phyloP scores from a whole-genome alignment of 805 yeast species.

The Wickerhamiella australiensis region DNA sequence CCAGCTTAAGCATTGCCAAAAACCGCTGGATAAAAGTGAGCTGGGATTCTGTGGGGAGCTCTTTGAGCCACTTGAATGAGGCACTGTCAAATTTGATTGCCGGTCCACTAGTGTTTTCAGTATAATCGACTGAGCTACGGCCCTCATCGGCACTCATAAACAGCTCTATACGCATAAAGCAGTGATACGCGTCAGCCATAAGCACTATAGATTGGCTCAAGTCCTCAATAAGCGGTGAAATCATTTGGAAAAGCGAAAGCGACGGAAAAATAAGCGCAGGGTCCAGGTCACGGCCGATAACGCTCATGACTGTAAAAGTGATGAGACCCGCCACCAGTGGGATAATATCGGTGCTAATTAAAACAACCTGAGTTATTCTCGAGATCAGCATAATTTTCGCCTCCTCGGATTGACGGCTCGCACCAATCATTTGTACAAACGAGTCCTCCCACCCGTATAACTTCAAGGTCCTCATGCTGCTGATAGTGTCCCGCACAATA shows the following conservation, averaged over 20 bases:
- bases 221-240: slow-evolving; percentile 55
- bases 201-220: slow-evolving; percentile 37
- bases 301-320: slow-evolving; percentile 37
- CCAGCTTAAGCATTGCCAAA: background rate
- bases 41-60: background rate
- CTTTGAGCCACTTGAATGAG: slow-evolving; percentile 53
- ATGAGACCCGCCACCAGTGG: slow-evolving; percentile 65
- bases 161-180: slow-evolving; percentile 20
- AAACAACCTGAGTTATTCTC: slow-evolving; percentile 43
- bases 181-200: slow-evolving; percentile 33
- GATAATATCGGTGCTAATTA: slow-evolving; percentile 52
- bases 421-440: slow-evolving; percentile 44
- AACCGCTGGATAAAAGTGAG: background rate
- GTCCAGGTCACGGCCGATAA: slow-evolving; percentile 33
- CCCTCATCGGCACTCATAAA: slow-evolving; percentile 31
- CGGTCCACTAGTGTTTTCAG: background rate
- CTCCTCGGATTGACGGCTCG: slow-evolving; percentile 35
- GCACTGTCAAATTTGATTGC: slow-evolving; percentile 32
- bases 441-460: slow-evolving; percentile 88
- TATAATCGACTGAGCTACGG: slow-evolving; percentile 24
- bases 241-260: slow-evolving; percentile 52
- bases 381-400: slow-evolving; percentile 53
- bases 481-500: slow-evolving; percentile 64
- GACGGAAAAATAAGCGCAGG: slow-evolving; percentile 64
- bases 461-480: slow-evolving; percentile 69